Evolutionary conservation across 164 flowering plant genomes (phyloP).

Genomic region (Chimonanthus salicifolius): DNA sequence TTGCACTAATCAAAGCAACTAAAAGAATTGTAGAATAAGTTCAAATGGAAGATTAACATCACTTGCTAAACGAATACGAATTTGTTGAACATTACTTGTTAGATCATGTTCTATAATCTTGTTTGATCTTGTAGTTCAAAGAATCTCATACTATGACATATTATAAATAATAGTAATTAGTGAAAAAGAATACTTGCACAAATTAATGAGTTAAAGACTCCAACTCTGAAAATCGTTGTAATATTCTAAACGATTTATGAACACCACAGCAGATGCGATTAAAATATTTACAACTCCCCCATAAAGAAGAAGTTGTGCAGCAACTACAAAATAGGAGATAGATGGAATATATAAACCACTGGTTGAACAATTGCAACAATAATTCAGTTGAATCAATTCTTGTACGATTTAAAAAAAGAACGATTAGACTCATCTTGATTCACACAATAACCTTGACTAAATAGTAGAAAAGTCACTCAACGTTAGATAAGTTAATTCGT

Average conservation of each 20-base stretch:
- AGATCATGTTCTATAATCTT: neutral
- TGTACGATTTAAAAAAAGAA: too few species aligned
- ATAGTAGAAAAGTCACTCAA: too few species aligned
- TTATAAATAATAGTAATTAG: neutral
- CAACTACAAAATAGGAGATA: neutral
- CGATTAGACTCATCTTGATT: too few species aligned
- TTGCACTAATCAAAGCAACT: neutral
- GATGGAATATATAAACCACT: neutral
- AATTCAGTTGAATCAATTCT: too few species aligned
- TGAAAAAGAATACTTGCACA: slow-evolving; percentile 1
- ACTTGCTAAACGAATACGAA: neutral
- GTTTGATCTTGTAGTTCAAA: slow-evolving; percentile 3
- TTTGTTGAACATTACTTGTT: slow-evolving; percentile 1
- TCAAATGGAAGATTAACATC: neutral
- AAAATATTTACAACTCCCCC: neutral
- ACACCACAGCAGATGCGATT: neutral
- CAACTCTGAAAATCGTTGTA: neutral
- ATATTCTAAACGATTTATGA: neutral
- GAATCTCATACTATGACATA: neutral
- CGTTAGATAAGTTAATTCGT: too few species aligned
- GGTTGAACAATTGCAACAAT: too few species aligned
- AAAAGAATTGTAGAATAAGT: neutral
- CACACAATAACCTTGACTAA: too few species aligned
- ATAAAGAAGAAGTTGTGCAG: neutral
- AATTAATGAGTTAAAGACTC: neutral